These are phyloP conservation scores for Pleurotus sapidus DNA, from an alignment of 768 basidiomycete genomes.

Conservation along the genomic window DNA sequence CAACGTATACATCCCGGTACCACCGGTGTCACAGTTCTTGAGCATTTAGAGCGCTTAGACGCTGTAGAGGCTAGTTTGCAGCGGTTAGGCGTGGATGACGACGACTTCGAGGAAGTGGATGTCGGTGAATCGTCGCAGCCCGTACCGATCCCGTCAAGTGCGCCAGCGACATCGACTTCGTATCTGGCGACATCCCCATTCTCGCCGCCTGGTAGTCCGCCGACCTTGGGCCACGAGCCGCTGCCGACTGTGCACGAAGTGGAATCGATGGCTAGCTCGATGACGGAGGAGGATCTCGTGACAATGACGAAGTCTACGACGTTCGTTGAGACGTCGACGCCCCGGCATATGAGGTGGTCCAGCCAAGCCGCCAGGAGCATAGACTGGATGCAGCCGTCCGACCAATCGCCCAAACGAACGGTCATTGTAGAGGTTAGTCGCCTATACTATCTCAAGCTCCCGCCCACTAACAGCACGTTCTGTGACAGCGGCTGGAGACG, in stretches of 20 bases:
- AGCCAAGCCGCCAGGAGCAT: conserved; percentile 32
- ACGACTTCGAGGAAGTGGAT: conserved; percentile 51
- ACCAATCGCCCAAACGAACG: conserved; percentile 44
- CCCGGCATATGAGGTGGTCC: conserved; percentile 26
- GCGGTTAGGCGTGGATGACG: conserved; percentile 62
- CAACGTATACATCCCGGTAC: conserved; percentile 82
- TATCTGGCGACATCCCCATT: conserved; percentile 39
- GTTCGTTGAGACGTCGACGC: conserved; percentile 54
- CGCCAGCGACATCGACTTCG: conserved; percentile 10
- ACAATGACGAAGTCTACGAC: conserved; percentile 77
- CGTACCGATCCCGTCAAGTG: conserved; percentile 18
- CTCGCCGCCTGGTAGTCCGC: conserved; percentile 59
- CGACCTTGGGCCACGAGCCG: conserved; percentile 58
- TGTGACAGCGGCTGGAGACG: conserved; percentile 65
- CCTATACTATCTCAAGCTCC: background rate
- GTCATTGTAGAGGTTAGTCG: conserved; percentile 71
- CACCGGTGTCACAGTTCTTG: conserved; percentile 81
- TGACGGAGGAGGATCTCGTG: conserved; percentile 68
- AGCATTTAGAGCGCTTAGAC: conserved; percentile 83
- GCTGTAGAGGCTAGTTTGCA: conserved; percentile 78
- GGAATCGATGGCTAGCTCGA: conserved; percentile 48
- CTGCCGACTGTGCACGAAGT: conserved; percentile 57
- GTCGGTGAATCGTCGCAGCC: conserved; percentile 50
- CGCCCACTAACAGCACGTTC: background rate
- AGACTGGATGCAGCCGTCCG: conserved; percentile 45